Base-by-base conservation (phyloP, 169 alveolate species). In the Plasmodium knowlesi region DNA sequence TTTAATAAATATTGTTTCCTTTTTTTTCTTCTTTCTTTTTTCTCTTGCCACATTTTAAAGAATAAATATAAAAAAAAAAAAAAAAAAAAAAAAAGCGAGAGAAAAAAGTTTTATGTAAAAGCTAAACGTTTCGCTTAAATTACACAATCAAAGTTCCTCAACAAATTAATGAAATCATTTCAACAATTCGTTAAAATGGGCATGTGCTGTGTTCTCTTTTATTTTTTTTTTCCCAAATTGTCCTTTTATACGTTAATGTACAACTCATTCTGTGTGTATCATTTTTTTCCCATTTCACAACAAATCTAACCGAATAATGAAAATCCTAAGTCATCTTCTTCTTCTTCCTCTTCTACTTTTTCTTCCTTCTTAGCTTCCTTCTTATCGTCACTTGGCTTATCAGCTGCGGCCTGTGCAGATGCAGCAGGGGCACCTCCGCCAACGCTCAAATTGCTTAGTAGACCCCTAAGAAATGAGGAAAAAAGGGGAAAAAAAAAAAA, bases 351-450 rank as follows among this genome's bases (percentile, higher is more conserved):
- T 82, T 93, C 96, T 86, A 88, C 96, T 74, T 86, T 88, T 84
- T 93, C 96, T 70, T 84, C 96, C 72, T 79, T 82, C 76, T 93
- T 86, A 28, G 85, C n/a, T 70, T 93, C 96, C 81, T 93, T 92
- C 76, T 84, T 88, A 32, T 79, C 89, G 32, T 91, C 92, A 90
- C 93, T 86, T 10, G 94, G 85, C 37, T 43, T 82, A 2, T 81
- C 95, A 19, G 84, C 83, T 53, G 93, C 83, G 73, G 67, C 95
- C 50, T 91, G 95, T 46, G 92, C 95, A 67, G 86, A 67, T 22
- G 88, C 83, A 70, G 95, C 80, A 22, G 95, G 96, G 34, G 94
- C 97, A 28, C 96, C 96, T 73, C 96, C 97, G 22, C 95, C 96
- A 57, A 96, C 97, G 82, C 92, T 97, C 61, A 94, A 89, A 72